Conservation (phyloP, 306 rosid species). For the Prunus kanzakura region DNA sequence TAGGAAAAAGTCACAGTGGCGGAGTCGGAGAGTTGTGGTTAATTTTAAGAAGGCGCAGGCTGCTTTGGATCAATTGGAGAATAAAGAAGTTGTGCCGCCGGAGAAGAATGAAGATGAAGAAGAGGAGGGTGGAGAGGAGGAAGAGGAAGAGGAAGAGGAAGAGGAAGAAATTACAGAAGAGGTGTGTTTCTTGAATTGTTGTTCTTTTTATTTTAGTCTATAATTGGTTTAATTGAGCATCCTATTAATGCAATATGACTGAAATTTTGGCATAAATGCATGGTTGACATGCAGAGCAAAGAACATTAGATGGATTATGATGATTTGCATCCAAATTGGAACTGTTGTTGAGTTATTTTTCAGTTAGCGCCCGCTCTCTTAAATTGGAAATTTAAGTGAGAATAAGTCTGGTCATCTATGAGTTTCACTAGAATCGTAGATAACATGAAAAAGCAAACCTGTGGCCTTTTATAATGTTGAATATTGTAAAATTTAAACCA, state of each 20-base stretch:
- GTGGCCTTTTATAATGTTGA: not conserved
- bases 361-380: not conserved
- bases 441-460: not conserved
- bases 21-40: constrained; percentile 49
- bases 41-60: constrained; percentile 78
- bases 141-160: constrained; percentile 65
- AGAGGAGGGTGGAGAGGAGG: constrained; percentile 45
- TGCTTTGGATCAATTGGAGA: constrained; percentile 82
- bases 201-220: not conserved
- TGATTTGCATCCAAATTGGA: not conserved
- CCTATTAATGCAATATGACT: not conserved
- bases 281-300: not conserved
- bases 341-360: not conserved
- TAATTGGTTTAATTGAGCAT: not conserved
- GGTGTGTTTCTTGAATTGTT: constrained; percentile 37
- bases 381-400: not conserved
- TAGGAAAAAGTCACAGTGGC: constrained; percentile 83
- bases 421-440: not conserved
- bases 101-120: constrained; percentile 63
- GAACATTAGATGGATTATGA: not conserved
- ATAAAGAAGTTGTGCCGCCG: constrained; percentile 61
- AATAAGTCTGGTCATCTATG: not conserved
- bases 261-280: not conserved
- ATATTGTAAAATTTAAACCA: not conserved
- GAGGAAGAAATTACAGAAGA: constrained; percentile 76